phyloP scores from a whole-genome alignment of 495 filamentous ascomycete genomes.

The Annulohypoxylon bovei region DNA sequence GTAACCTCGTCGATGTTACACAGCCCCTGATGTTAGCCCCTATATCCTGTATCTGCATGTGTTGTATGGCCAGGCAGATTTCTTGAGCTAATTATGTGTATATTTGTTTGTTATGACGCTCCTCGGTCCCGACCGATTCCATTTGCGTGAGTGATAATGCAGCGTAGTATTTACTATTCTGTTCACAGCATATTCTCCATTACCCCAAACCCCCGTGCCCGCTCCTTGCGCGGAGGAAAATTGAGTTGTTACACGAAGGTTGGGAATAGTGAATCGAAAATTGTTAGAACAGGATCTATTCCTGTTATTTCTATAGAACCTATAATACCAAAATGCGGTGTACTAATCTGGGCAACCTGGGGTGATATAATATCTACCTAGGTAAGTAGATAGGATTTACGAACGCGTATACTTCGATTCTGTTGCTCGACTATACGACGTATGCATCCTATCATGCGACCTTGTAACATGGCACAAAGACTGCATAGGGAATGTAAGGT shows the following conservation, averaged over 20 bases:
- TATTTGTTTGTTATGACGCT: background rate
- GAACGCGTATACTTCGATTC: slow-evolving; percentile 17
- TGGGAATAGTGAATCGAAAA: background rate
- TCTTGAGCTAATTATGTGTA: background rate
- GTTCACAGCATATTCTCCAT: slow-evolving; percentile 4
- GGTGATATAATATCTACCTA: slow-evolving; percentile 27
- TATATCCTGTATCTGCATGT: background rate
- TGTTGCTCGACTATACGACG: slow-evolving; percentile 35
- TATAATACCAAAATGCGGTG: slow-evolving; percentile 9
- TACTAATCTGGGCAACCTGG: slow-evolving; percentile 13
- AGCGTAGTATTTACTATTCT: slow-evolving; percentile 1
- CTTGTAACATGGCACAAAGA: slow-evolving; percentile 18
- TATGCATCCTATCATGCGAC: slow-evolving; percentile 22
- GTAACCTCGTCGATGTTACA: background rate
- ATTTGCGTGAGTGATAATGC: background rate
- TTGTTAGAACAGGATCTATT: background rate
- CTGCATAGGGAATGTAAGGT: slow-evolving; percentile 32
- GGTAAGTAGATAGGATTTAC: background rate
- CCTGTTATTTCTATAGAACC: background rate
- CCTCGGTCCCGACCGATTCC: slow-evolving; percentile 4
- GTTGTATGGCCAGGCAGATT: background rate
- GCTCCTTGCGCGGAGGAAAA: background rate
- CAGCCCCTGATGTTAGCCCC: slow-evolving; percentile 3
- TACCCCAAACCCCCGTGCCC: background rate
- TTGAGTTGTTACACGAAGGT: slow-evolving; percentile 4